Conservation (phyloP, 2,329 filamentous ascomycete genomes). For the Paecilomyces sp. region DNA sequence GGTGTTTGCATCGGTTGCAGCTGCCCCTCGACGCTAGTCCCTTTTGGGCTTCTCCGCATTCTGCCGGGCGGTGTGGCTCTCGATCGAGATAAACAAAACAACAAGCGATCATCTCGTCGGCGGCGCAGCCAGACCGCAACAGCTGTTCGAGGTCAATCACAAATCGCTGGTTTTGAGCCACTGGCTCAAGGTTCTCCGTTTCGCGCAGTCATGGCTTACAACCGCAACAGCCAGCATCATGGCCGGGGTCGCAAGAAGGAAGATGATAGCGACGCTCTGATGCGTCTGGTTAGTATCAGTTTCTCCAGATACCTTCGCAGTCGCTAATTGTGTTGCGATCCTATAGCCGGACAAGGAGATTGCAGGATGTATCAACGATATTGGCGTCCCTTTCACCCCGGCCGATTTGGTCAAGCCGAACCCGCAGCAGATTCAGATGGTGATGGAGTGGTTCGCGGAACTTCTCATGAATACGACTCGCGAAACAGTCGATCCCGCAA, state of each 20-base stretch:
- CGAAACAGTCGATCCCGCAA: conserved; percentile 87
- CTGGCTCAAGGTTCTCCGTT: conserved; percentile 5
- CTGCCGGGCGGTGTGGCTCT: conserved; percentile 11
- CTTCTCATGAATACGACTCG: conserved; percentile 88
- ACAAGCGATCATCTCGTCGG: not conserved
- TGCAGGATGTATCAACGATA: conserved; percentile 93
- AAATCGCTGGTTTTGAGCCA: not conserved
- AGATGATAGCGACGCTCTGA: conserved; percentile 51
- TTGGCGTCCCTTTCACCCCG: conserved; percentile 81
- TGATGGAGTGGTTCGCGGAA: conserved; percentile 97
- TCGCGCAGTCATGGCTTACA: conserved; percentile 39
- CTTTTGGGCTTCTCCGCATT: conserved; percentile 8
- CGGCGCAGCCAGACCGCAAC: not conserved
- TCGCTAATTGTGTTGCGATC: conserved; percentile 19
- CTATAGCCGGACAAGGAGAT: conserved; percentile 66
- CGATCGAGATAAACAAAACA: conserved; percentile 24
- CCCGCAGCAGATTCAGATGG: conserved; percentile 88
- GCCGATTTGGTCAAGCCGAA: conserved; percentile 91
- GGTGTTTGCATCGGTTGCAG: conserved; percentile 32
- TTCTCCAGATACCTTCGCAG: not conserved
- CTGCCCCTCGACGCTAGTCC: conserved; percentile 28
- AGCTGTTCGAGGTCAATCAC: not conserved
- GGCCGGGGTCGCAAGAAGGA: conserved; percentile 47
- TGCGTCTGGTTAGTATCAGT: conserved; percentile 44
- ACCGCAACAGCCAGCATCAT: conserved; percentile 46